Conservation (phyloP, 1,139 yeast genomes). For the Yamadazyma diddensiae region DNA sequence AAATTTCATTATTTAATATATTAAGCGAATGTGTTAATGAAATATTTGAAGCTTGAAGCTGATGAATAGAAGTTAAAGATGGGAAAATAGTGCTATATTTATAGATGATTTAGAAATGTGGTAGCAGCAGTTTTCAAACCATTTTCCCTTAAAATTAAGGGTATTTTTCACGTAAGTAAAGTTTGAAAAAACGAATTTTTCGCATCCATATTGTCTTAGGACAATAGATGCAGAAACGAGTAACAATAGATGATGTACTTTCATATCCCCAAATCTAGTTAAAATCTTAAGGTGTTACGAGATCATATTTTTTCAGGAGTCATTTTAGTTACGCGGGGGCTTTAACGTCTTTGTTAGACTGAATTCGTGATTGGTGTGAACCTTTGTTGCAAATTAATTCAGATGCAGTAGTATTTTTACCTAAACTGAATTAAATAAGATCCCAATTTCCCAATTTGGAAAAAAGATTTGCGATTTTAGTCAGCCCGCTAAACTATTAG, state of each 20-base stretch:
- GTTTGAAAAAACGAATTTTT: slow-evolving; percentile 1
- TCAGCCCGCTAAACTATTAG: background rate
- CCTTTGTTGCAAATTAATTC: background rate
- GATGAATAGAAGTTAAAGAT: background rate
- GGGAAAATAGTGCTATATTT: slow-evolving; percentile 1
- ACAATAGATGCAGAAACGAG: slow-evolving; percentile 1
- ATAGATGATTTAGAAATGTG: slow-evolving; percentile 1
- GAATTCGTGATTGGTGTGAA: slow-evolving; percentile 2
- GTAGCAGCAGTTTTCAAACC: background rate
- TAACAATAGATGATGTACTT: slow-evolving; percentile 1
- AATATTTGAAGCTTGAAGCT: background rate
- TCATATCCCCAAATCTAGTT: background rate
- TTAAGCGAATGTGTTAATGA: slow-evolving; percentile 6
- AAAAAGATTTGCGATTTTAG: slow-evolving; percentile 1
- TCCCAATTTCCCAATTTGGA: slow-evolving; percentile 1
- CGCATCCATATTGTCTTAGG: slow-evolving; percentile 4
- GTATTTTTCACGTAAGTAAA: background rate
- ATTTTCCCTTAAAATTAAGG: background rate
- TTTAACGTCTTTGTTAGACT: background rate
- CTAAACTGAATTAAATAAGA: background rate
- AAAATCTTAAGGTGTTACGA: background rate
- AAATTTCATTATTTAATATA: slow-evolving; percentile 13
- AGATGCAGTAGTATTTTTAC: background rate
- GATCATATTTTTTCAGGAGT: background rate
- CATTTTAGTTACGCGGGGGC: background rate